Evolutionary conservation across 768 basidiomycete species (phyloP), one percentile per base, ranked within the genome.

Genomic region (Russula lepida): DNA sequence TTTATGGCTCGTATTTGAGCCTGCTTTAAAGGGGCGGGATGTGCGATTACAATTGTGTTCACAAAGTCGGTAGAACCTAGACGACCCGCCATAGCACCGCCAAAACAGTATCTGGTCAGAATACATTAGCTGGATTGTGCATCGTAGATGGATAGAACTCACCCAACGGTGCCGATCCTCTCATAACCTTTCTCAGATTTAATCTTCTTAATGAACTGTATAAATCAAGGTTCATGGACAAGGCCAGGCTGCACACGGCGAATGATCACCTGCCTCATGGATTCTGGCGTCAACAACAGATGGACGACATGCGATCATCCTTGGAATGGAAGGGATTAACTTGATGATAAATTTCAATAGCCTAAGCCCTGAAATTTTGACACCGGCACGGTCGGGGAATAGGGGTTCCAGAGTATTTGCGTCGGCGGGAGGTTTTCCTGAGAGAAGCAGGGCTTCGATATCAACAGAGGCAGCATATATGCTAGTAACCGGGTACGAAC

Each of bases 81-180:
- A 30, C 69, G 70, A 32, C 64, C 65, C 13, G 71, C 70, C 2
- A 71, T 62, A 6, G 69, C 59, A 23, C 74, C 72, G 59, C 79
- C 74, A 65, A 74, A 76, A 66, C 70, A 76, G 49, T 76, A 75
- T 30, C 76, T 79, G 30, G 32, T 7, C 15, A 41, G 23, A 27
- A 21, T 60, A 8, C 52, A 41, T 52, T 41, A 44, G 44, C 39
- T 27, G 48, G 44, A 28, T 11, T 48, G 7, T 27, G 33, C 15
- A 27, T 32, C 23, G 23, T 19, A 15, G 28, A 52, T 35, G 43
- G 48, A 50, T 47, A 28, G 17, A 6, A 60, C 68, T 13, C 69
- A 79, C 71, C 80, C 81, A 21, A 77, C 73, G 15, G 75, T 71
- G 0, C 78, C 77, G 33, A 81, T 70, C 63, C 70, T 74, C 48